phyloP scores from a whole-genome alignment of 108 stramenopile genomes.

The Cyclotella distinguenda region DNA sequence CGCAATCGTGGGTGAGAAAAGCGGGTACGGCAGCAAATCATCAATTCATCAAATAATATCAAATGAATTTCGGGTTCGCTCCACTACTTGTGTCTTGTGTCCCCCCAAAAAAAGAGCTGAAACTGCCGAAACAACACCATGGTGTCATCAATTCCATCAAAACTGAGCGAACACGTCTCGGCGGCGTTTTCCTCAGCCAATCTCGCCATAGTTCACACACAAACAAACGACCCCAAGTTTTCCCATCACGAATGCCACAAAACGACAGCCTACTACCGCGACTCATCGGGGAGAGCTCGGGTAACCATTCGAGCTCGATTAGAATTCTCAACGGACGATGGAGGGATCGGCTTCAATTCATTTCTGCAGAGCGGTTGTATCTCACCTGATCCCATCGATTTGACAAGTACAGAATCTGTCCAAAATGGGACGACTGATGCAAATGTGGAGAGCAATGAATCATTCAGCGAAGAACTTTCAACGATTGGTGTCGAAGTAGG shows the following conservation, averaged over 20 bases:
- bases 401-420: not conserved
- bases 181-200: conserved; percentile 23
- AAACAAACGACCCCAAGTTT: not conserved
- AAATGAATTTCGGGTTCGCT: no score
- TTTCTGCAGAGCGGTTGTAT: conserved; percentile 25
- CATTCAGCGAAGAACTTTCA: not conserved
- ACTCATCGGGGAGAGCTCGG: conserved; percentile 41
- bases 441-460: not conserved
- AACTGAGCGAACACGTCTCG: conserved; percentile 1
- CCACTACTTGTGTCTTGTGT: no score
- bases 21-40: no score
- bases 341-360: not conserved
- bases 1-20: no score
- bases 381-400: conserved; percentile 15
- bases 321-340: conserved; percentile 1
- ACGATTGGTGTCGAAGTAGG: conserved; percentile 23
- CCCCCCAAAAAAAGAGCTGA: no score
- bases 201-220: conserved; percentile 4
- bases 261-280: conserved; percentile 33
- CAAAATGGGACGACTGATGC: not conserved
- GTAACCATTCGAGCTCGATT: conserved; percentile 28
- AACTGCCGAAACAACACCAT: no score
- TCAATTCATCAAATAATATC: no score
- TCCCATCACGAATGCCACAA: not conserved
- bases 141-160: not conserved